Conservation (phyloP, 257 asterid species). For the Solanum peruvianum region DNA sequence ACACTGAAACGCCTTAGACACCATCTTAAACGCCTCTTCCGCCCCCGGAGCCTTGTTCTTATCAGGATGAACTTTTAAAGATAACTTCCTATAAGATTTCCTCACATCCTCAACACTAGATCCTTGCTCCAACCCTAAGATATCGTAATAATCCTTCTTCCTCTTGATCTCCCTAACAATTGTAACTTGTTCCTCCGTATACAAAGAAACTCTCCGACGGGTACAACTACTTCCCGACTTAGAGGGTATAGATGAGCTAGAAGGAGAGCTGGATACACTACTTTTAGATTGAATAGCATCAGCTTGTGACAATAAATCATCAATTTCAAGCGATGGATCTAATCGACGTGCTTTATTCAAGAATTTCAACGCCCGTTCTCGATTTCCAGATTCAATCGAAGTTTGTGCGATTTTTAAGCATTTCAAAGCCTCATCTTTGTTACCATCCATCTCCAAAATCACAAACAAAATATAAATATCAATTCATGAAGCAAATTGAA, state of each 20-base stretch:
- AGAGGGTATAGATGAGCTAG: slow-evolving; percentile 15
- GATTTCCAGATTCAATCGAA: slow-evolving; percentile 67
- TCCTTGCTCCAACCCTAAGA: slow-evolving; percentile 64
- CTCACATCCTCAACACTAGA: slow-evolving; percentile 65
- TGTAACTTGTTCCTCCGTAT: slow-evolving; percentile 61
- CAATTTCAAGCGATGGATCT: slow-evolving; percentile 57
- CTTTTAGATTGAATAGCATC: slow-evolving; percentile 27
- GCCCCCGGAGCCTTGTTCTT: slow-evolving; percentile 91
- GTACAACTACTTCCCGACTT: not conserved
- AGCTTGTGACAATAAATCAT: slow-evolving; percentile 37
- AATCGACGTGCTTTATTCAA: slow-evolving; percentile 73
- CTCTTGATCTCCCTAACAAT: slow-evolving; percentile 60
- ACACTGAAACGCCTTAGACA: slow-evolving; percentile 90
- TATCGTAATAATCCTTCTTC: slow-evolving; percentile 86
- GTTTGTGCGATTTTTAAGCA: slow-evolving; percentile 67
- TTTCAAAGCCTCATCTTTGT: slow-evolving; percentile 92
- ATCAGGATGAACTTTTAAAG: slow-evolving; percentile 95
- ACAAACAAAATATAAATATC: not conserved
- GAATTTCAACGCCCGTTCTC: slow-evolving; percentile 58
- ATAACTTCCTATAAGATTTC: slow-evolving; percentile 77
- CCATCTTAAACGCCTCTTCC: slow-evolving; percentile 94
- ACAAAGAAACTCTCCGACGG: slow-evolving; percentile 7
- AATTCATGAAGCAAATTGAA: not conserved
- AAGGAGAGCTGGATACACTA: slow-evolving; percentile 1
- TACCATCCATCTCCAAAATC: slow-evolving; percentile 59